These are phyloP conservation scores for Suillus subalutaceus DNA, from an alignment of 768 basidiomycete species.

Conservation along the genomic window DNA sequence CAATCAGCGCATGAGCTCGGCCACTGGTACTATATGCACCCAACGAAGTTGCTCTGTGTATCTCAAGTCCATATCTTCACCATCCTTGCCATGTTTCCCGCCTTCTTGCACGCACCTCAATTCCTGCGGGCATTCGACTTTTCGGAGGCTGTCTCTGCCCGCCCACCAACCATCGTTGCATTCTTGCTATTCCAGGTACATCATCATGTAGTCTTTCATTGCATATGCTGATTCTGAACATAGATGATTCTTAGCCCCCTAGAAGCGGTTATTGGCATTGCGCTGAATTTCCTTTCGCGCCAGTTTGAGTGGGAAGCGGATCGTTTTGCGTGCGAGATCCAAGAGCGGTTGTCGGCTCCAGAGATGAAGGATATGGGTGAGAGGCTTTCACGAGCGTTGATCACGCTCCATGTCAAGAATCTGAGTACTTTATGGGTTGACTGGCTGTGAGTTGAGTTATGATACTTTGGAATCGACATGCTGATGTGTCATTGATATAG, in stretches of 20 bases:
- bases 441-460: slow-evolving; percentile 63
- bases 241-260: slow-evolving; percentile 83
- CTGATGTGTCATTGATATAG: slow-evolving; percentile 36
- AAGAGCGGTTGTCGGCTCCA: slow-evolving; percentile 44
- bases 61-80: slow-evolving; percentile 88
- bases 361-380: slow-evolving; percentile 87
- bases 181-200: slow-evolving; percentile 82
- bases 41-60: slow-evolving; percentile 83
- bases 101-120: slow-evolving; percentile 81
- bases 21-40: slow-evolving; percentile 94
- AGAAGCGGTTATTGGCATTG: slow-evolving; percentile 71
- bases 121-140: slow-evolving; percentile 84
- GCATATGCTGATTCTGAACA: neutral
- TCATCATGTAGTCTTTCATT: neutral
- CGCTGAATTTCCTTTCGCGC: slow-evolving; percentile 81
- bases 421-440: slow-evolving; percentile 93
- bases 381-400: slow-evolving; percentile 78
- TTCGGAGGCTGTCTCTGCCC: slow-evolving; percentile 58
- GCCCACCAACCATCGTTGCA: slow-evolving; percentile 81
- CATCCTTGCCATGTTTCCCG: slow-evolving; percentile 87
- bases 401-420: slow-evolving; percentile 90
- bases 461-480: neutral
- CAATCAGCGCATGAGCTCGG: slow-evolving; percentile 87
- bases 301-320: slow-evolving; percentile 95
- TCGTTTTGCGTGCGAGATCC: slow-evolving; percentile 77